Conservation (phyloP, 2,329 filamentous ascomycete genomes). For the Phialophora chinensis region DNA sequence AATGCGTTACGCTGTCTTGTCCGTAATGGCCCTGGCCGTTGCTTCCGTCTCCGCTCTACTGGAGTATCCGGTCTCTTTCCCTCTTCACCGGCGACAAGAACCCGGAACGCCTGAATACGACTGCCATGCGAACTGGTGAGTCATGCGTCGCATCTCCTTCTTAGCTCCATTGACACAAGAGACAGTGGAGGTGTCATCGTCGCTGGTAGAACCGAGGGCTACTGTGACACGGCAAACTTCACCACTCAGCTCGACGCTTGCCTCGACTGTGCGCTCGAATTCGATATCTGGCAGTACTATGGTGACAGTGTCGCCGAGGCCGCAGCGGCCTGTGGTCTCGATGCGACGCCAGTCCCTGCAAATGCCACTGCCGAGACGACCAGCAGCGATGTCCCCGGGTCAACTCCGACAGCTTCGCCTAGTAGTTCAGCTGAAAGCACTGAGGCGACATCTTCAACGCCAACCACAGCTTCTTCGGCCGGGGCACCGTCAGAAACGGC, state of each 20-base stretch:
- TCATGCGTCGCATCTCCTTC: neutral
- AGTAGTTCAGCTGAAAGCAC: neutral
- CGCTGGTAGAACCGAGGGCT: conserved; percentile 37
- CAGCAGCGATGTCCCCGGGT: neutral
- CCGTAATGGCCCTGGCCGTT: conserved; percentile 19
- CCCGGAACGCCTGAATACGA: conserved; percentile 45
- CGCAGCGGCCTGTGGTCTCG: conserved; percentile 42
- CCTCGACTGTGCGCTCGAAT: conserved; percentile 52
- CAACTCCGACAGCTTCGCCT: neutral
- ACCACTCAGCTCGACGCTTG: conserved; percentile 42
- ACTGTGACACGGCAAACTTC: conserved; percentile 43
- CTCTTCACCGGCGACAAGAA: conserved; percentile 32
- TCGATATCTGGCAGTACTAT: conserved; percentile 55
- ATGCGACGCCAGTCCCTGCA: conserved; percentile 34
- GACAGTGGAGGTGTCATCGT: conserved; percentile 43
- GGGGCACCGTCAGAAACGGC: neutral
- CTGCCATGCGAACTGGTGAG: conserved; percentile 46
- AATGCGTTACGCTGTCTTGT: conserved; percentile 25
- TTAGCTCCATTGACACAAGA: neutral
- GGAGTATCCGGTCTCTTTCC: conserved; percentile 22
- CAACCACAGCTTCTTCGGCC: neutral
- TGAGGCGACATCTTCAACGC: neutral
- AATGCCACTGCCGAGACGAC: conserved; percentile 12
- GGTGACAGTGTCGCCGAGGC: conserved; percentile 47
- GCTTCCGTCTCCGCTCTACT: conserved; percentile 25